Base-by-base conservation (phyloP, 371 early-diverging fungal genomes). In the Mortierella sp. region DNA sequence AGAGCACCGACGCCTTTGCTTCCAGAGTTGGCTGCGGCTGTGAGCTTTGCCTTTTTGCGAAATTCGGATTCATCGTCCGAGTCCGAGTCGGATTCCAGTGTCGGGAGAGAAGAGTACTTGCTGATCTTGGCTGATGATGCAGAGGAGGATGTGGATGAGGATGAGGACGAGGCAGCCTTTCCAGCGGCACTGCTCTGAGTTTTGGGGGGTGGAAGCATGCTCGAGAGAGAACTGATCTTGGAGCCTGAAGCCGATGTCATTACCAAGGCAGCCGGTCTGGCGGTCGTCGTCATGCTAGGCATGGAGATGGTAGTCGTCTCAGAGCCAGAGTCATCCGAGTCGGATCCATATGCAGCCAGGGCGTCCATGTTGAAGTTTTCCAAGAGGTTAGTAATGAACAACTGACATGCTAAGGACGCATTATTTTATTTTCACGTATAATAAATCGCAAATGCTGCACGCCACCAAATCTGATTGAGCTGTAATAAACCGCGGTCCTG, bases 11-110 rank as follows among this genome's bases (percentile, higher is more conserved):
- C 72, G 5, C 76, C 76, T 17, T 43, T 46, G 26, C 68, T 69
- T 27, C 60, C 46, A 19, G 30, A 50, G 21, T 49, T 56, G 44
- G 64, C 48, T 0, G 56, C 64, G 6, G 64, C 63, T 8, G 56
- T 56, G 12, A 76, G 50, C 43, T 51, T 60, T 5, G 69, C 70
- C 58, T 69, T 69, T 62, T 76, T 76, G 14, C 65, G 39, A 39
- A 76, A 76, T 17, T 47, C 61, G 6, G 76, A 76, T 50, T 76
- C 75, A 24, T 76, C 76, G n/a, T 65, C 68, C 30, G 69, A 64
- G 56, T 76, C 76, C 4, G 71, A 63, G 17, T 58, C 64, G 17
- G 65, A 41, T 2, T 69, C 70, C 1, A 76, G 54, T 6, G 76
- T 76, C 21, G 76, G 76, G 34, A 76, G 61, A 19, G 61, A 54